Percentiles rank a stretch among this genome's conserved stretches.
Conservation (phyloP, 2,329 filamentous ascomycete genomes). For the Beauveria varroae region DNA sequence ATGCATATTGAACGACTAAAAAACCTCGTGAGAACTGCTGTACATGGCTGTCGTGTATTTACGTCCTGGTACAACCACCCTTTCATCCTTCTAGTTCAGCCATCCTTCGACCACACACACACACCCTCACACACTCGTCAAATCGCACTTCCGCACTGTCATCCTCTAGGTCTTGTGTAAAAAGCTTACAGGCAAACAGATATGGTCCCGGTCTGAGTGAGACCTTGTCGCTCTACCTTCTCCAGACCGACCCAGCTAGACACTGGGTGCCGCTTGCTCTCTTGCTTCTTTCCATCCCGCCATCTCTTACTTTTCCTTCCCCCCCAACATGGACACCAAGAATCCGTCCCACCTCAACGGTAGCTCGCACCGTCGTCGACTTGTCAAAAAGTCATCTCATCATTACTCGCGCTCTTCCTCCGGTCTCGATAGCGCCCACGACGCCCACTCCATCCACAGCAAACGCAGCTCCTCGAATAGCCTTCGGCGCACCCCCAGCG, state of each 20-base stretch:
- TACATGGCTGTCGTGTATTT: neutral
- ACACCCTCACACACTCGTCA: neutral
- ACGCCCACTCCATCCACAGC: conserved; percentile 51
- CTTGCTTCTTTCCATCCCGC: conserved; percentile 1
- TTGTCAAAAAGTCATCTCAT: conserved; percentile 54
- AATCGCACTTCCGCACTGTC: neutral
- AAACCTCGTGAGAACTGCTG: neutral
- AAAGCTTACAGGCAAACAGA: conserved; percentile 2
- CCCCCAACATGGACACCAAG: conserved; percentile 37
- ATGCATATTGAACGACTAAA: neutral
- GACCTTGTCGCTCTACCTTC: neutral
- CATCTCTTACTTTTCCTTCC: neutral
- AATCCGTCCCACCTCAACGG: conserved; percentile 34
- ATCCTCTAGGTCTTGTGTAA: neutral
- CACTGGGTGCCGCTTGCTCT: neutral
- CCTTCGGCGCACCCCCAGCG: conserved; percentile 53
- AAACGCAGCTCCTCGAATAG: conserved; percentile 54
- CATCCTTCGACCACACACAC: neutral
- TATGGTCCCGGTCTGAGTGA: neutral
- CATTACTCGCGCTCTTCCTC: conserved; percentile 40
- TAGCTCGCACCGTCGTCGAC: conserved; percentile 49
- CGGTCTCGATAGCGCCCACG: conserved; percentile 44
- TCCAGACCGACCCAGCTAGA: neutral
- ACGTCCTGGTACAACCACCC: neutral
- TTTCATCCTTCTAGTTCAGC: neutral